phyloP scores from a whole-genome alignment of 169 alveolate species.

The Cryptosporidium tyzzeri region DNA sequence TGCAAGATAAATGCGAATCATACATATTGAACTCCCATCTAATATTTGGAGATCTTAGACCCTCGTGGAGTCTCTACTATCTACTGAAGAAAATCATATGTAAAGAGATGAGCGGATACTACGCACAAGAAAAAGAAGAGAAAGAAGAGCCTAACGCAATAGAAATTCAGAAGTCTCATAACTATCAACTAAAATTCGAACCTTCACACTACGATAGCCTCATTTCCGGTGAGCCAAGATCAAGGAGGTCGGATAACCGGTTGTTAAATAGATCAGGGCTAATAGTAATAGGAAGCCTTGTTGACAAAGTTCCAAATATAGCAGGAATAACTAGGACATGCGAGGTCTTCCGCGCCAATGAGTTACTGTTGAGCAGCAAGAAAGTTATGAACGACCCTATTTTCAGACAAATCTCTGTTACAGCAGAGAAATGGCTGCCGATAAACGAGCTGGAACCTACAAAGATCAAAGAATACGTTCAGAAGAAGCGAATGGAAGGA shows the following conservation, averaged over 20 bases:
- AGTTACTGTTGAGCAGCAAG: slow-evolving; percentile 78
- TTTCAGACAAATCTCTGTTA: slow-evolving; percentile 87
- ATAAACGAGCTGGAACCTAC: slow-evolving; percentile 82
- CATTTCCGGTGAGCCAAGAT: slow-evolving; percentile 39
- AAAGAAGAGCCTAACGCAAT: not conserved
- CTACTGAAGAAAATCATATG: slow-evolving; percentile 14
- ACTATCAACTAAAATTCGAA: slow-evolving; percentile 80
- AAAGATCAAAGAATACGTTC: slow-evolving; percentile 79
- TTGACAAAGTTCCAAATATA: slow-evolving; percentile 91
- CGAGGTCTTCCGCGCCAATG: slow-evolving; percentile 87
- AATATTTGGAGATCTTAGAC: slow-evolving; percentile 47
- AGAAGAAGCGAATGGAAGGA: slow-evolving; percentile 83
- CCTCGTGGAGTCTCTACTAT: slow-evolving; percentile 72
- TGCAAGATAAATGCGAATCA: slow-evolving; percentile 26
- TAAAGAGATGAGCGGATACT: slow-evolving; percentile 44
- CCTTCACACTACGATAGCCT: slow-evolving; percentile 39
- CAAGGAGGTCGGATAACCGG: slow-evolving; percentile 14
- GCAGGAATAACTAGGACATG: slow-evolving; percentile 93
- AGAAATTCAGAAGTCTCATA: not conserved
- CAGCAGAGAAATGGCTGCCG: slow-evolving; percentile 93
- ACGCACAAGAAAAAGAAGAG: not conserved
- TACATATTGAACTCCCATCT: slow-evolving; percentile 22
- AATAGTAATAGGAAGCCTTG: slow-evolving; percentile 88
- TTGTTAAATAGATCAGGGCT: slow-evolving; percentile 82
- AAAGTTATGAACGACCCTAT: slow-evolving; percentile 82